phyloP scores from a whole-genome alignment of 1,284 basidiomycete genomes.

The Tilletia horrida region DNA sequence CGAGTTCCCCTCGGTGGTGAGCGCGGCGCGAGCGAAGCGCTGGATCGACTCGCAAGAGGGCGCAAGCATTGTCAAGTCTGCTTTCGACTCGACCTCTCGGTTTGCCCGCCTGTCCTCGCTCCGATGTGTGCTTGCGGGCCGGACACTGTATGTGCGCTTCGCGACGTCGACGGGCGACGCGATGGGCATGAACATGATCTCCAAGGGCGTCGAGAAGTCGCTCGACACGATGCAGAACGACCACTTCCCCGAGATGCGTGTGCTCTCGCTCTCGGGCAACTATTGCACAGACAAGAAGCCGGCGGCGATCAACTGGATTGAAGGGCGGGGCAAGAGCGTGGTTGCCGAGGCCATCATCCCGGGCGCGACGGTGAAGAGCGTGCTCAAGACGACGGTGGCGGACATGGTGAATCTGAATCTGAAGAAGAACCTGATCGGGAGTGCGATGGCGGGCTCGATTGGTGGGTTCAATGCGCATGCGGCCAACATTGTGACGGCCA shows the following conservation, averaged over 20 bases:
- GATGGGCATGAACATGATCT: slow-evolving; percentile 99
- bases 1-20: slow-evolving; percentile 79
- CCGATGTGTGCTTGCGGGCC: slow-evolving; percentile 50
- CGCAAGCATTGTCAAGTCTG: slow-evolving; percentile 70
- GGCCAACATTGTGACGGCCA: slow-evolving; percentile 88
- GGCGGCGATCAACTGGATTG: slow-evolving; percentile 99
- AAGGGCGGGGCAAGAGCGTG: slow-evolving; percentile 94
- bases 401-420: slow-evolving; percentile 86
- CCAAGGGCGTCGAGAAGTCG: slow-evolving; percentile 69
- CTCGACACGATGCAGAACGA: slow-evolving; percentile 72
- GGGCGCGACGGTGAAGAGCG: slow-evolving; percentile 78
- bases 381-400: slow-evolving; percentile 92
- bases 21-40: slow-evolving; percentile 77
- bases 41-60: slow-evolving; percentile 88
- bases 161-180: slow-evolving; percentile 94
- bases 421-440: slow-evolving; percentile 97
- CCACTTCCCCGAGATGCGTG: slow-evolving; percentile 86
- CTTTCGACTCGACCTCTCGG: slow-evolving; percentile 79
- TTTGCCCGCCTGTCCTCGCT: slow-evolving; percentile 51
- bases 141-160: slow-evolving; percentile 89
- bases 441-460: slow-evolving; percentile 93
- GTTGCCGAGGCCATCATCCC: slow-evolving; percentile 93
- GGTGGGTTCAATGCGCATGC: slow-evolving; percentile 99
- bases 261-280: slow-evolving; percentile 92
- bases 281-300: slow-evolving; percentile 99